Evolutionary conservation across 192 early-diverging fungal species (phyloP), one percentile per base, ranked within the genome.

Genomic region (Ambispora gerdemannii): DNA sequence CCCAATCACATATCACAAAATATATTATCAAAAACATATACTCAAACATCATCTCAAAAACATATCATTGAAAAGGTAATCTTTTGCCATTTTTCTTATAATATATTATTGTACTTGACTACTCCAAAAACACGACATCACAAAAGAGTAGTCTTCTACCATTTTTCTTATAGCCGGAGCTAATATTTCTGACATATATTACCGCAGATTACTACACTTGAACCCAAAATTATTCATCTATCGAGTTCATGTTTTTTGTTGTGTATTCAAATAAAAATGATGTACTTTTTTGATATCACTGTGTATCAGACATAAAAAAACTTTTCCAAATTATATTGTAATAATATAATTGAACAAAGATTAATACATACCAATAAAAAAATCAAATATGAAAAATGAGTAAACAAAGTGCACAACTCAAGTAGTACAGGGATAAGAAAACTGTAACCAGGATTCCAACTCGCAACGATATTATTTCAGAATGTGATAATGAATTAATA

Each of bases 291-390:
- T 61, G 31, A 36, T 35, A 61, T 35, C 32, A 2, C 32, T 61
- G 28, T 22, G 0, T 10, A 61, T 10, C 30, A 61, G 34, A 61
- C 0, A 33, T 33, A 61, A 33, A 33, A 33, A 61, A 61, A 61
- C 59, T 61, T 61, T 61, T 61, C 59, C 59, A 61, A 61, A 61
- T 33, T 61, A 61, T 61, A 34, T 61, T 61, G 59, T n/a, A n/a
- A n/a, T n/a, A n/a, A n/a, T n/a, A n/a, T n/a, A n/a, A n/a, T n/a
- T n/a, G n/a, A n/a, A n/a, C n/a, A n/a, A n/a, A n/a, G n/a, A n/a
- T n/a, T n/a, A n/a, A n/a, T n/a, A n/a, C n/a, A n/a, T n/a, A n/a
- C n/a, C n/a, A n/a, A n/a, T n/a, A n/a, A n/a, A n/a, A n/a, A n/a
- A n/a, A n/a, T n/a, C n/a, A n/a, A n/a, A n/a, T n/a, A n/a, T n/a